Percentiles rank a stretch among this genome's conserved stretches.
Evolutionary conservation across 805 yeast genomes (phyloP).

Genomic region (Candida pseudoglaebosa): DNA sequence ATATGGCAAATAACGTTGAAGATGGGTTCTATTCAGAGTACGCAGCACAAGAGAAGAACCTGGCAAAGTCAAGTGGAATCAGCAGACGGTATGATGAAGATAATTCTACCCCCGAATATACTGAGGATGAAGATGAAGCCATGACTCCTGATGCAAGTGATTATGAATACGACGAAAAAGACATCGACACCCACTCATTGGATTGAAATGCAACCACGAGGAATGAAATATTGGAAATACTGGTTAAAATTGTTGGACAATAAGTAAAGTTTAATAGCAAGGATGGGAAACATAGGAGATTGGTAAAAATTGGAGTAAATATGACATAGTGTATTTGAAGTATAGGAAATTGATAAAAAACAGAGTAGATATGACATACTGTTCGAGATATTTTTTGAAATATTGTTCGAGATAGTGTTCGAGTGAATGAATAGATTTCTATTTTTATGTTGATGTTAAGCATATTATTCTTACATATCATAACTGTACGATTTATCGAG

Average conservation of each 20-base stretch:
- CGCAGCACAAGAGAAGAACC: conserved; percentile 2
- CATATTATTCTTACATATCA: too few species aligned
- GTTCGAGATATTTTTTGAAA: too few species aligned
- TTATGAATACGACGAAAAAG: conserved; percentile 7
- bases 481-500: too few species aligned
- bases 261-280: too few species aligned
- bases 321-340: too few species aligned
- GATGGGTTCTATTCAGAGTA: conserved; percentile 10
- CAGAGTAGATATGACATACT: too few species aligned
- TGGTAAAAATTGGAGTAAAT: too few species aligned
- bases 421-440: too few species aligned
- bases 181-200: conserved; percentile 5
- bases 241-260: too few species aligned
- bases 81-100: conserved; percentile 13
- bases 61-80: conserved; percentile 6
- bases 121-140: conserved; percentile 11
- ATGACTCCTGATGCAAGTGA: conserved; percentile 6
- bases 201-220: conserved; percentile 1
- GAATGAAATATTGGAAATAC: background rate
- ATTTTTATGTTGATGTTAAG: too few species aligned
- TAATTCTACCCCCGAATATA: conserved; percentile 15
- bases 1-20: conserved; percentile 20
- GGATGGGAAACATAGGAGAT: background rate
- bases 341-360: too few species aligned
- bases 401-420: too few species aligned